Percentiles rank a stretch among this genome's conserved stretches.
Evolutionary conservation across 1,284 basidiomycete species (phyloP).

Genomic region (Ustilago hordei): DNA sequence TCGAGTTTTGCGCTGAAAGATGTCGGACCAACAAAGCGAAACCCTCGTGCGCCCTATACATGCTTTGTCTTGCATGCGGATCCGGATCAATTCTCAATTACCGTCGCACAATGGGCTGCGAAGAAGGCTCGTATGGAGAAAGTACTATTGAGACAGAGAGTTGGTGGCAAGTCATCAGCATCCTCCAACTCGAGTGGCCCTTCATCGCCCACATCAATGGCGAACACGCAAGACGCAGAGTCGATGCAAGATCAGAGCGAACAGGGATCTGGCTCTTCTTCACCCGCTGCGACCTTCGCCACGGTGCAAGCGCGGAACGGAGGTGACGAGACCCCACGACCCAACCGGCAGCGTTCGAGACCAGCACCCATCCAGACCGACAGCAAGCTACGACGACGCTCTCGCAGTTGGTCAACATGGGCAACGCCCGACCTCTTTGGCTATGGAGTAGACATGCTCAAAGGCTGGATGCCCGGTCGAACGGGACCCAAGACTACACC

Average conservation of each 20-base stretch:
- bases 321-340: conserved; percentile 34
- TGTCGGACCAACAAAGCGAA: conserved; percentile 29
- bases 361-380: conserved; percentile 27
- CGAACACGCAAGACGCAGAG: conserved; percentile 17
- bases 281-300: background rate
- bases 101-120: conserved; percentile 53
- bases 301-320: background rate
- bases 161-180: background rate
- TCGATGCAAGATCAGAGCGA: conserved; percentile 19
- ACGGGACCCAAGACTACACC: conserved; percentile 21
- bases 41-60: conserved; percentile 47
- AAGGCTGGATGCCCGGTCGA: conserved; percentile 54
- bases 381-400: conserved; percentile 18
- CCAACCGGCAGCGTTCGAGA: conserved; percentile 20
- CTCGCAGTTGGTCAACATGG: conserved; percentile 55
- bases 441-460: conserved; percentile 55
- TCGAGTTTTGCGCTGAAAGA: conserved; percentile 47
- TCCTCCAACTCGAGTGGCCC: conserved; percentile 26
- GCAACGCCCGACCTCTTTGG: conserved; percentile 51
- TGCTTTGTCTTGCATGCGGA: conserved; percentile 53
- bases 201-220: conserved; percentile 26
- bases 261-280: conserved; percentile 5
- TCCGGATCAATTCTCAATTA: conserved; percentile 44
- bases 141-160: conserved; percentile 27
- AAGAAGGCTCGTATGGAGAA: conserved; percentile 50